Base-by-base conservation (phyloP, 177 flowering plant species). In the Vitis hybrid region DNA sequence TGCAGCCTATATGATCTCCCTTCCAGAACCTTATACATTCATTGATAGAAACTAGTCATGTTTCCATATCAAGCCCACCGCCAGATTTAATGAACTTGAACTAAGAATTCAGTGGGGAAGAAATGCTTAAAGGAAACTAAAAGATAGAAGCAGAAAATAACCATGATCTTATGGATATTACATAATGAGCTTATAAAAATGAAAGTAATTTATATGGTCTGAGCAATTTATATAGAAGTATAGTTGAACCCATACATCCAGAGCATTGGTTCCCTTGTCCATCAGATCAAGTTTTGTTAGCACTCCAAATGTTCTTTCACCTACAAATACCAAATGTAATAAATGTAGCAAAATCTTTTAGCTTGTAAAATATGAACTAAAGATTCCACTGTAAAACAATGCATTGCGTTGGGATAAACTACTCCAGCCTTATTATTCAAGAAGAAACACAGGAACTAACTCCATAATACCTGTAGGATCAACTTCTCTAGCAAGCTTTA, bases 271-370 rank as follows among this genome's bases (percentile, higher is more conserved):
- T 73, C 99, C 99, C 83, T 92, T 96, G 87, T 96, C 99, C 99
- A 96, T 96, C 79, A 96, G 80, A 83, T 96, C 99, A 66, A 92
- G 92, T 79, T 96, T 96, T 52, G 99, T 96, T 19, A 91, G 69
- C 67, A 96, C 99, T 19, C 99, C 98, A 83, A 96, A 96, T 73
- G 99, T 96, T 73, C 99, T 85, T 69, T 94, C 99, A 76, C 99
- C 99, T 96, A 77, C 61, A 56, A 65, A 57, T 9, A 52, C 2
- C 57, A 62, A 65, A 59, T 2, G 44, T 11, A 19, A 59, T 20
- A 65, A 28, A 64, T 38, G 8, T 38, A 59, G 18, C n/a, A 33
- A 31, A 63, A 13, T 31, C 1, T 53, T 24, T 59, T 57, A 6
- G 57, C 2, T 28, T 38, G 44, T 38, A 38, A 7, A 38, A 38